Conservation (phyloP, 2,329 filamentous ascomycete genomes). For the Aspergillus fumigatus region DNA sequence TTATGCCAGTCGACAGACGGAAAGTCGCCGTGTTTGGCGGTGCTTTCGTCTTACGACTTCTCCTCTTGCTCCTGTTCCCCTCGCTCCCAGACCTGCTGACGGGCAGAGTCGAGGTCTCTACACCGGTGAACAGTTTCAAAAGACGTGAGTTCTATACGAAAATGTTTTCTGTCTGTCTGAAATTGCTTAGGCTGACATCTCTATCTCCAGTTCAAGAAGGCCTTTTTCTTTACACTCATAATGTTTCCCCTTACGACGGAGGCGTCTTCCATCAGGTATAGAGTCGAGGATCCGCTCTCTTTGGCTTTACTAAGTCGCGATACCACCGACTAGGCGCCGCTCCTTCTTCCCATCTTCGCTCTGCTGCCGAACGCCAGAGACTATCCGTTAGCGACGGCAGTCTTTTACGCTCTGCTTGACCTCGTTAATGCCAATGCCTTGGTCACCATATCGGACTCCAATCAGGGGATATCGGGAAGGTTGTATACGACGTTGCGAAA, state of each 20-base stretch:
- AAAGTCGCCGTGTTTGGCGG: constrained; percentile 67
- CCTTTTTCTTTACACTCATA: constrained; percentile 90
- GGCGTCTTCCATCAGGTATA: constrained; percentile 68
- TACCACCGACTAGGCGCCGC: constrained; percentile 59
- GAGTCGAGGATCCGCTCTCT: background rate
- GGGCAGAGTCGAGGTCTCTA: constrained; percentile 91
- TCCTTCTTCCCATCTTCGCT: constrained; percentile 87
- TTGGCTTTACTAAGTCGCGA: background rate
- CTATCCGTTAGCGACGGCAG: constrained; percentile 68
- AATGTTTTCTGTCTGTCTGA: background rate
- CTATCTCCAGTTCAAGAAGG: constrained; percentile 76
- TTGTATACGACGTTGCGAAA: constrained; percentile 75
- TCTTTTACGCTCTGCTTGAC: constrained; percentile 79
- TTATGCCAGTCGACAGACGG: constrained; percentile 53
- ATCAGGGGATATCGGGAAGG: constrained; percentile 68
- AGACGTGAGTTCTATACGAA: constrained; percentile 60
- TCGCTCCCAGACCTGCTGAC: constrained; percentile 79
- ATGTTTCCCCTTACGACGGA: constrained; percentile 95
- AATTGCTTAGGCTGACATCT: background rate
- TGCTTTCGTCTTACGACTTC: constrained; percentile 72
- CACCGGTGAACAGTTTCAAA: constrained; percentile 96
- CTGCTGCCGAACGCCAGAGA: constrained; percentile 67
- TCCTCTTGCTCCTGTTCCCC: constrained; percentile 77
- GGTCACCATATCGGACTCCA: constrained; percentile 72
- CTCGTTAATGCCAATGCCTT: constrained; percentile 77